Percentiles rank a stretch among this genome's conserved stretches.
phyloP scores from a whole-genome alignment of 805 yeast genomes.

The Blastobotrys americana region DNA sequence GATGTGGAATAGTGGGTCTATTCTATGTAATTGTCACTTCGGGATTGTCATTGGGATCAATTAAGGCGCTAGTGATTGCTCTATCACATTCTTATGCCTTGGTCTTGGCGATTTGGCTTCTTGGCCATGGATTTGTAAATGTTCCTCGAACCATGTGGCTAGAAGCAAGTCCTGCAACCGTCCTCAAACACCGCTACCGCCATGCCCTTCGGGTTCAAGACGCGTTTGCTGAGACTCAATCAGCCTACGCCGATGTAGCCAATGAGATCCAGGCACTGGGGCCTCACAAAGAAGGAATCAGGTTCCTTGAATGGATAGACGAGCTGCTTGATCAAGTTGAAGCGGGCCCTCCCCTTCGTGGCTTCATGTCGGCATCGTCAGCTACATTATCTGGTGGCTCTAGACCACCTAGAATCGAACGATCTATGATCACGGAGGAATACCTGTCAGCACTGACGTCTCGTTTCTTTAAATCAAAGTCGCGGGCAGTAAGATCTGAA shows the following conservation, averaged over 20 bases:
- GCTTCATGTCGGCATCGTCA: conserved; percentile 10
- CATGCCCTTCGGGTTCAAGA: conserved; percentile 55
- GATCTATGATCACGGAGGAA: conserved; percentile 28
- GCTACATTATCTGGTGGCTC: not conserved
- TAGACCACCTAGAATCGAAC: conserved; percentile 15
- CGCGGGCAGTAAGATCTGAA: conserved; percentile 47
- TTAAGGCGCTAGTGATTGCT: conserved; percentile 66
- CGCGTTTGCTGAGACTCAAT: conserved; percentile 52
- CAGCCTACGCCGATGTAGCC: conserved; percentile 55
- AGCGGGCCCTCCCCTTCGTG: conserved; percentile 15
- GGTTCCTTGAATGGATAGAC: conserved; percentile 58
- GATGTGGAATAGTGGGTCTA: conserved; percentile 45
- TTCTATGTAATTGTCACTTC: conserved; percentile 52
- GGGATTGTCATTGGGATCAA: conserved; percentile 47
- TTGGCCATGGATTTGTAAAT: conserved; percentile 73
- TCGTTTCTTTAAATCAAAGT: conserved; percentile 44
- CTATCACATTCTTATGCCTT: conserved; percentile 71
- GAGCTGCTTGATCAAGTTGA: conserved; percentile 41
- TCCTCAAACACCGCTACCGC: conserved; percentile 38
- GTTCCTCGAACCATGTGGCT: conserved; percentile 48
- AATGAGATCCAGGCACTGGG: conserved; percentile 49
- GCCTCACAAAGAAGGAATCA: conserved; percentile 41
- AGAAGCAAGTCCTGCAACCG: conserved; percentile 31
- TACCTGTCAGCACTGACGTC: conserved; percentile 47
- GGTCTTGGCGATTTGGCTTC: conserved; percentile 67